Base-by-base conservation (phyloP, 352 stramenopile genomes). In the Pythium diclinum region DNA sequence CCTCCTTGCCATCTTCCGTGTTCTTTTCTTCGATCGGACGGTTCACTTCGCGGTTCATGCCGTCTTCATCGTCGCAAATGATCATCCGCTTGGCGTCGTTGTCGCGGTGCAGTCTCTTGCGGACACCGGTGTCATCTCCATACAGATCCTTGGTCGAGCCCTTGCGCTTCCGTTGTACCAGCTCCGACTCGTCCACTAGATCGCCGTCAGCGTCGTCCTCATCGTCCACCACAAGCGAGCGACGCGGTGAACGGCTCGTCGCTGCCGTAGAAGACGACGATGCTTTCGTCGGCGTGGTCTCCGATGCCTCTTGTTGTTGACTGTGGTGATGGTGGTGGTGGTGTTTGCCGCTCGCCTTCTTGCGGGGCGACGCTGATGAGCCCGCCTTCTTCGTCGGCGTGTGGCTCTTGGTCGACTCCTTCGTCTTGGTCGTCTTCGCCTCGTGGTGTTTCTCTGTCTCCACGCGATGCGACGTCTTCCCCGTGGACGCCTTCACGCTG, bases 1-100 rank as follows among this genome's bases (percentile, higher is more conserved):
- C 85, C 68, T 95, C 87, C 53, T 91, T 91, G 6, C 79, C 79
- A 53, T 91, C 83, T 49, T 89, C 83, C 19, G 79, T 86, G 56
- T 89, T 76, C 46, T 87, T 76, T 42, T 89, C 79, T 32, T 80
- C 59, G 44, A 91, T 89, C 14, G 44, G 34, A 23, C 48, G 54
- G 21, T 64, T 73, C 6, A 33, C 65, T 13, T 69, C 47, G 7
- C 56, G 73, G 13, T 64, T 65, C 64, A 78, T 67, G 47, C 76
- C 65, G 56, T 87, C 74, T 73, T 94, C 83, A 23, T 94, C 83
- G 55, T 95, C 87, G 59, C 87, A 91, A 47, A 95, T 92, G 74
- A 95, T 95, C 61, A 93, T 78, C 19, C 79, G 64, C 67, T 76
- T 76, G 44, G 44, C 44, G n/a, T 83, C 73, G 28, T 78, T 80